These are phyloP conservation scores for Komagataella pseudopastoris DNA, from an alignment of 805 yeast genomes.

Conservation along the genomic window DNA sequence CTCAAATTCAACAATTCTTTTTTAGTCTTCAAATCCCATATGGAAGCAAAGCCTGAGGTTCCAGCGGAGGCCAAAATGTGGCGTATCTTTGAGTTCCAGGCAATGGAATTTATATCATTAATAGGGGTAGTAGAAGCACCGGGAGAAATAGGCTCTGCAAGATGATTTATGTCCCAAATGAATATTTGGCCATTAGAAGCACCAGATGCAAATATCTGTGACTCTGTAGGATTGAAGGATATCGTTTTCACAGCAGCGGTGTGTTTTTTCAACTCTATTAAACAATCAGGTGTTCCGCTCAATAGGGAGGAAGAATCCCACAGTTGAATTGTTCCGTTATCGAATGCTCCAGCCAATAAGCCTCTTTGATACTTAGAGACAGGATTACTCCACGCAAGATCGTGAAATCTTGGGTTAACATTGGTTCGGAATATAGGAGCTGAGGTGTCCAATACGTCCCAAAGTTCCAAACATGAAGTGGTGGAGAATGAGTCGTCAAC, in stretches of 20 bases:
- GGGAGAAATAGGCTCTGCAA: slow-evolving; percentile 44
- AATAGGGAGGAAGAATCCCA: slow-evolving; percentile 53
- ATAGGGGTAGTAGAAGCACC: slow-evolving; percentile 68
- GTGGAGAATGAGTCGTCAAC: slow-evolving; percentile 81
- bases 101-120: slow-evolving; percentile 67
- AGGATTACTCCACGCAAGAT: slow-evolving; percentile 70
- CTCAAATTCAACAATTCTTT: slow-evolving; percentile 81
- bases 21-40: slow-evolving; percentile 86
- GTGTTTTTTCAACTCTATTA: slow-evolving; percentile 43
- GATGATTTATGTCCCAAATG: slow-evolving; percentile 76
- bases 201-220: slow-evolving; percentile 68
- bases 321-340: slow-evolving; percentile 64
- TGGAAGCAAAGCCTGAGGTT: slow-evolving; percentile 71
- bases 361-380: slow-evolving; percentile 34
- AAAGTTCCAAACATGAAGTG: slow-evolving; percentile 62
- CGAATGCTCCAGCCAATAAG: slow-evolving; percentile 79
- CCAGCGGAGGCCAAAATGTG: slow-evolving; percentile 91
- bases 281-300: slow-evolving; percentile 26
- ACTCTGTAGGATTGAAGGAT: slow-evolving; percentile 65
- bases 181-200: slow-evolving; percentile 82
- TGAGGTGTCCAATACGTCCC: slow-evolving; percentile 43
- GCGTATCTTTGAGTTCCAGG: slow-evolving; percentile 78
- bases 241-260: slow-evolving; percentile 58
- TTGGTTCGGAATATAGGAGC: slow-evolving; percentile 30
- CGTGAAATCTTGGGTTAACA: slow-evolving; percentile 55